Evolutionary conservation across 1,284 basidiomycete genomes (phyloP).

Genomic region (Cystobasidium sp.): DNA sequence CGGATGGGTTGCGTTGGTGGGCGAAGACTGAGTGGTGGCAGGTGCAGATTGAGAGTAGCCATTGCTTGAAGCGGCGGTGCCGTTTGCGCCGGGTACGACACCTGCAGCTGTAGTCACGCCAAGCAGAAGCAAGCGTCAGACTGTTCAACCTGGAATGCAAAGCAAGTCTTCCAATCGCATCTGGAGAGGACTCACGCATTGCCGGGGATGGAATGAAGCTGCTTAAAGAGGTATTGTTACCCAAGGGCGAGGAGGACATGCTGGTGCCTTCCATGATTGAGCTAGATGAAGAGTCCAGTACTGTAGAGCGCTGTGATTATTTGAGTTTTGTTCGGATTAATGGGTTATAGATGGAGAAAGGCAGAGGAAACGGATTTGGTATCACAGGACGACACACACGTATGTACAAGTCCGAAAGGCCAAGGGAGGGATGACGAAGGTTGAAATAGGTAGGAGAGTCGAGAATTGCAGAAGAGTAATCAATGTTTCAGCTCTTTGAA

Average conservation of each 20-base stretch:
- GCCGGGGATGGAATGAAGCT: conserved; percentile 1
- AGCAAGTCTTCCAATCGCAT: too few species aligned
- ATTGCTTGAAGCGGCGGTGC: neutral
- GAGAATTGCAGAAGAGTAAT: neutral
- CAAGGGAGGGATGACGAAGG: neutral
- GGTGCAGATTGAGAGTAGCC: conserved; percentile 4
- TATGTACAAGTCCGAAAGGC: neutral
- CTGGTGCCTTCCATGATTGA: neutral
- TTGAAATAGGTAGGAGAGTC: neutral
- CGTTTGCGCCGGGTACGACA: neutral
- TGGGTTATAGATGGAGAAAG: neutral
- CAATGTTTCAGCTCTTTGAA: too few species aligned
- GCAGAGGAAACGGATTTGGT: too few species aligned
- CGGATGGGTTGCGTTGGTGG: neutral
- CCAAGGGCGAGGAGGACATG: conserved; percentile 11
- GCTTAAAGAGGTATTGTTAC: conserved; percentile 14
- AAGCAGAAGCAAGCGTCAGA: neutral
- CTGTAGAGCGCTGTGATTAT: conserved; percentile 7
- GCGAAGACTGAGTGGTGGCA: conserved; percentile 3
- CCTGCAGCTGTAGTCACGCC: neutral
- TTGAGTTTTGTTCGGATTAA: neutral
- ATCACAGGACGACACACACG: too few species aligned
- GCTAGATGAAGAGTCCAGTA: neutral
- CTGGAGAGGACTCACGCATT: neutral
- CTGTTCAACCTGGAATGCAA: too few species aligned